phyloP scores from a whole-genome alignment of 2,329 filamentous ascomycete species.

The Rosellinia necatrix region DNA sequence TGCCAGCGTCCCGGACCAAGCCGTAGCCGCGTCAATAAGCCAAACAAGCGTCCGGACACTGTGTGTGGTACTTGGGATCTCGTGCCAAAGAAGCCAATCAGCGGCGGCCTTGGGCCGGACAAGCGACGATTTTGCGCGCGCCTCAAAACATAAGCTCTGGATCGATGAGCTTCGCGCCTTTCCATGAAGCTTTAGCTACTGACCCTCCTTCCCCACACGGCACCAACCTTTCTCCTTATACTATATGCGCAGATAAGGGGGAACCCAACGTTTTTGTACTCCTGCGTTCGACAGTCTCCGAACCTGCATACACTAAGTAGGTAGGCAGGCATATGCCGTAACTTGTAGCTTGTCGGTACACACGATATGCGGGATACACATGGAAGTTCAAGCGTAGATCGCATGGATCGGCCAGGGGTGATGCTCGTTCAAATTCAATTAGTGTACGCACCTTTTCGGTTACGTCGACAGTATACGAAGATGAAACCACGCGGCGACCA shows the following conservation, averaged over 20 bases:
- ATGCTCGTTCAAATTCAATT: conserved; percentile 5
- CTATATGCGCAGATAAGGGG: conserved; percentile 9
- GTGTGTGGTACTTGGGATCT: conserved; percentile 21
- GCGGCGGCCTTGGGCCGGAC: background rate
- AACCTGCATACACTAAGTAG: too few species aligned
- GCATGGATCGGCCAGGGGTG: conserved; percentile 14
- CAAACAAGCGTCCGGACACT: conserved; percentile 18
- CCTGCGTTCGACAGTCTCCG: background rate
- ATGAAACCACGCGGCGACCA: conserved; percentile 15
- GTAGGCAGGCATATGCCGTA: background rate
- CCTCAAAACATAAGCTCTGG: background rate
- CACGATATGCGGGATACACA: conserved; percentile 11
- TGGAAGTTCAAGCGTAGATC: conserved; percentile 10
- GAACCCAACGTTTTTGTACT: conserved; percentile 22
- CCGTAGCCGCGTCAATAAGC: conserved; percentile 22
- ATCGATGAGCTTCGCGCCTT: background rate
- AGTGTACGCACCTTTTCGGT: background rate
- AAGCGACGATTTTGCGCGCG: conserved; percentile 18
- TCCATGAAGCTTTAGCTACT: background rate
- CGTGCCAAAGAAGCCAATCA: conserved; percentile 13
- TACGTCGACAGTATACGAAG: background rate
- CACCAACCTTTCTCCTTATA: background rate
- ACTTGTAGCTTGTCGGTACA: background rate
- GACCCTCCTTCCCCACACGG: background rate
- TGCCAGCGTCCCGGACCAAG: conserved; percentile 25